phyloP scores from a whole-genome alignment of 129 eudicot species.

The Centrapalus pauciflorus region DNA sequence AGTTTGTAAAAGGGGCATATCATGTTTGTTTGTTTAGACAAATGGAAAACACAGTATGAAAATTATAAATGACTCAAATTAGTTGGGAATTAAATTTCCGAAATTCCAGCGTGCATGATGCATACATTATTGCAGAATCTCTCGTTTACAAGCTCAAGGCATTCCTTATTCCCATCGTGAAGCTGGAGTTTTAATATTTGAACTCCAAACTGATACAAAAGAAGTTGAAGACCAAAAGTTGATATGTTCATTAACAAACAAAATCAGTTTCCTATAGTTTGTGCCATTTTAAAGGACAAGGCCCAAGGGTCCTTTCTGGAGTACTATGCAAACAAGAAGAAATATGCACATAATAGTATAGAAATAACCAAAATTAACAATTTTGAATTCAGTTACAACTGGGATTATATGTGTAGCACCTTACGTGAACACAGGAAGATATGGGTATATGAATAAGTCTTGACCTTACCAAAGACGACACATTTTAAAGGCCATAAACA shows the following conservation, averaged over 20 bases:
- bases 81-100: neutral
- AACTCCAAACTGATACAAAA: neutral
- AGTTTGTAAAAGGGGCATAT: too few relatives aligned
- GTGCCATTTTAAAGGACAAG: too few relatives aligned
- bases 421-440: too few relatives aligned
- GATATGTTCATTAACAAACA: too few relatives aligned
- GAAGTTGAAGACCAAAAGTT: neutral
- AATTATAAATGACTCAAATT: neutral
- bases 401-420: too few relatives aligned
- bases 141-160: neutral
- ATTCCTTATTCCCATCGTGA: neutral
- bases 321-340: neutral
- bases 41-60: neutral
- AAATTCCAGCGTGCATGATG: too few relatives aligned
- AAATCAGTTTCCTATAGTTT: too few relatives aligned
- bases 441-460: too few relatives aligned
- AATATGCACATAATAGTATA: neutral
- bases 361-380: neutral
- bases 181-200: too few relatives aligned
- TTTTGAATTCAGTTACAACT: neutral
- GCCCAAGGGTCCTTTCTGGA: neutral
- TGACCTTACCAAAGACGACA: too few relatives aligned
- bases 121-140: neutral
- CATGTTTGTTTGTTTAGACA: neutral
- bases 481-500: too few relatives aligned